These are phyloP conservation scores for Jamesozyma hellenica DNA, from an alignment of 805 yeast genomes.

Conservation along the genomic window DNA sequence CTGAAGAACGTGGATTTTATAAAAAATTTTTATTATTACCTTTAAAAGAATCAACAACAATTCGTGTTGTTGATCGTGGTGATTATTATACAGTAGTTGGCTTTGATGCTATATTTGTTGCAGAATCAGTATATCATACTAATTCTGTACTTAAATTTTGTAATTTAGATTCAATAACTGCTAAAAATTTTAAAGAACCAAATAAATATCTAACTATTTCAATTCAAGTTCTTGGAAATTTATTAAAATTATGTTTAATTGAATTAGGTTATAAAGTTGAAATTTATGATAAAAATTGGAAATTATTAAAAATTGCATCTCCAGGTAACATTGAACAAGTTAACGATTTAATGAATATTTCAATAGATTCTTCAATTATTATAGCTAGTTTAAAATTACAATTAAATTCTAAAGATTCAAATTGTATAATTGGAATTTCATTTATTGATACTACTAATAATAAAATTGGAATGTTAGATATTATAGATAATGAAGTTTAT, in stretches of 20 bases:
- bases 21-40: constrained; percentile 41
- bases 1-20: constrained; percentile 41
- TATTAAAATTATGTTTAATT: constrained; percentile 57
- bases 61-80: constrained; percentile 71
- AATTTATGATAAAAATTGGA: constrained; percentile 63
- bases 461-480: constrained; percentile 63
- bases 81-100: constrained; percentile 72
- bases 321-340: constrained; percentile 82
- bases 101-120: constrained; percentile 71
- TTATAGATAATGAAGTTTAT: constrained; percentile 77
- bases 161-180: constrained; percentile 22
- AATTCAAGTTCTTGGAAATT: constrained; percentile 54
- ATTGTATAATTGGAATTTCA: constrained; percentile 59
- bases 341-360: constrained; percentile 53
- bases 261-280: constrained; percentile 71
- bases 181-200: constrained; percentile 32
- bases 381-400: constrained; percentile 35
- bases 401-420: constrained; percentile 26
- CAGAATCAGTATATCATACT: constrained; percentile 77
- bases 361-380: constrained; percentile 42
- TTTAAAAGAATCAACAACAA: constrained; percentile 37
- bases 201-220: constrained; percentile 61
- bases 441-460: constrained; percentile 65
- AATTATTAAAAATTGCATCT: constrained; percentile 51
- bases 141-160: constrained; percentile 63